Evolutionary conservation across 164 flowering plant genomes (phyloP), one percentile per base, ranked within the genome.

Genomic region (Nymphaea colorata): DNA sequence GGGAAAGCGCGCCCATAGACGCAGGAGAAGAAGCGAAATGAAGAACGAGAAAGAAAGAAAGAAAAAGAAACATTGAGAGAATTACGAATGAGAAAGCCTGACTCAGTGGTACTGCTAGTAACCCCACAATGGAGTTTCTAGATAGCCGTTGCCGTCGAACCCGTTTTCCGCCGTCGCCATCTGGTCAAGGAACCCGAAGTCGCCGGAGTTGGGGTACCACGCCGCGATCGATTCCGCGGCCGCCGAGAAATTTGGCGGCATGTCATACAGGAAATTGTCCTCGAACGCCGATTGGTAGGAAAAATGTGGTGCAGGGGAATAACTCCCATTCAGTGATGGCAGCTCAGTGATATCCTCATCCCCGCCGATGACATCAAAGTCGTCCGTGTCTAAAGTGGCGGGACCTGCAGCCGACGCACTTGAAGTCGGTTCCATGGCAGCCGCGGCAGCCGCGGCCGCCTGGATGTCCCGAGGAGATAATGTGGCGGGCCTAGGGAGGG

Each of bases 361-460:
- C 14, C 57, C 57, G 57, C 57, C 14, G 57, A 51, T 51, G 14
- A 51, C 57, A 51, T 51, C 3, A 51, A 51, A 51, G 57, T 51
- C 15, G 14, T 8, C 57, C 8, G 14, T 51, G 36, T 25, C 36
- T 25, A 25, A 25, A 25, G 36, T 25, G 36, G 36, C 36, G 5
- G 12, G 12, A 51, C 14, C 57, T 15, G 57, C 57, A 10, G 14
- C 14, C 12, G 57, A 3, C 57, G 57, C 57, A 10, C 3, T 4
- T 8, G 57, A 51, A 51, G 57, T 51, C 14, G 57, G 57, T 15
- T 51, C 57, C 96, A 90, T 88, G 10, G 84, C 72, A 2, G 97
- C 97, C 0, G 97, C 97, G 42, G 82, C 77, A 0, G 87, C 79
- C 0, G 96, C 96, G 0, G 96, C 96, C 0, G 83, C 86, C 53